A percentile compares a stretch with the other conserved stretches of the same genome.
Conservation (phyloP, 2,329 filamentous ascomycete species). For the Drechslerella dactyloides region DNA sequence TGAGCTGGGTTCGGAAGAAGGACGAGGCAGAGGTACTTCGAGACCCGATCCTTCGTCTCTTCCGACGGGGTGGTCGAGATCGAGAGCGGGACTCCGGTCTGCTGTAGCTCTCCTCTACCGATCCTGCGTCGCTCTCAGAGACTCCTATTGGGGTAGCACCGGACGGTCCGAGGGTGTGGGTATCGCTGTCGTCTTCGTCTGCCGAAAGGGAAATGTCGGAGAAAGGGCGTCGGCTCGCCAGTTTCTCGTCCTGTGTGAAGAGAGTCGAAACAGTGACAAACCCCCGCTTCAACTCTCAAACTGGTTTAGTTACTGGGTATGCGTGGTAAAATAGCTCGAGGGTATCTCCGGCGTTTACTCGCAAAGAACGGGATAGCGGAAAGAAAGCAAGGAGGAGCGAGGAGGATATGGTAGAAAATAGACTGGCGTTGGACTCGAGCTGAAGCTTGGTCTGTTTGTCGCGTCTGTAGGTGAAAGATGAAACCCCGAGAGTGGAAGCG, state of each 20-base stretch:
- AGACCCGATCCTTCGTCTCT: slow-evolving; percentile 47
- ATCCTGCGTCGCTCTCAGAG: slow-evolving; percentile 46
- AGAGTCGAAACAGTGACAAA: slow-evolving; percentile 48
- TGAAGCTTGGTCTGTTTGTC: not conserved
- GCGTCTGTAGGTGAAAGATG: not conserved
- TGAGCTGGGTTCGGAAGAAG: slow-evolving; percentile 46
- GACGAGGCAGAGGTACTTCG: slow-evolving; percentile 49
- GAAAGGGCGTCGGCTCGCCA: slow-evolving; percentile 51
- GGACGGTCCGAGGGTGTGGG: slow-evolving; percentile 43
- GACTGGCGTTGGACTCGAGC: not conserved
- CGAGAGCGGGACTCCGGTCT: slow-evolving; percentile 46
- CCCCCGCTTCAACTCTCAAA: slow-evolving; percentile 44
- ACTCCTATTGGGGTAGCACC: slow-evolving; percentile 40
- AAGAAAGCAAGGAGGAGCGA: slow-evolving; percentile 1
- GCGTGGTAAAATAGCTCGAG: not conserved
- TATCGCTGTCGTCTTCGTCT: slow-evolving; percentile 49
- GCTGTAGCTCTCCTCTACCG: slow-evolving; percentile 44
- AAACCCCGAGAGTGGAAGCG: not conserved
- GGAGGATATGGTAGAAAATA: not conserved
- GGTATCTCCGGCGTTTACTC: not conserved
- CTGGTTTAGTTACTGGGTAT: slow-evolving; percentile 13
- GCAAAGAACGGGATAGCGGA: slow-evolving; percentile 1
- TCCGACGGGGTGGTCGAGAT: slow-evolving; percentile 29
- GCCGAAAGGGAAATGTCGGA: slow-evolving; percentile 48
- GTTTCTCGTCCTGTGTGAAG: slow-evolving; percentile 26